phyloP scores from a whole-genome alignment of 352 stramenopile species.

The Thalassiosira pacifica region DNA sequence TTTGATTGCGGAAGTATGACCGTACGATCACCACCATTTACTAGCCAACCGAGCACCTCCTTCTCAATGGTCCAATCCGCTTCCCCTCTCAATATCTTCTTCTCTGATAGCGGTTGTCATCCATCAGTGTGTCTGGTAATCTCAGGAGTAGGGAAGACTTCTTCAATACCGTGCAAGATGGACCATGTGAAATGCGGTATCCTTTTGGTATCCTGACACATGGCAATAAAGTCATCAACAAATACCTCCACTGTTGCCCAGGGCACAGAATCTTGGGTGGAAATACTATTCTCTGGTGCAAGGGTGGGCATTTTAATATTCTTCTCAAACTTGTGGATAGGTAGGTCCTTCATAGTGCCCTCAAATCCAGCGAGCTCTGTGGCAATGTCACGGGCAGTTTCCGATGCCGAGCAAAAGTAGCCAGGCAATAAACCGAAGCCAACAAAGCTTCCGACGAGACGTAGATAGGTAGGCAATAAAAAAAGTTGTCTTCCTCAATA shows the following conservation, averaged over 20 bases:
- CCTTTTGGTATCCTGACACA: conserved; percentile 1
- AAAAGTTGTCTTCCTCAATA: no score
- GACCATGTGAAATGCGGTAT: conserved; percentile 2
- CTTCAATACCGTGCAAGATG: conserved; percentile 24
- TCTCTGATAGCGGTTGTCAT: no score
- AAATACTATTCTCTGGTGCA: not conserved
- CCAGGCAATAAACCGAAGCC: no score
- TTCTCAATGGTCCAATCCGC: conserved; percentile 14
- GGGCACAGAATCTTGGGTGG: not conserved
- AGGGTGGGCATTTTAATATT: not conserved
- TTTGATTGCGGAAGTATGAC: conserved; percentile 11
- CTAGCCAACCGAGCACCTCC: conserved; percentile 18
- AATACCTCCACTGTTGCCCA: conserved; percentile 27
- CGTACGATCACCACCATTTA: conserved; percentile 3
- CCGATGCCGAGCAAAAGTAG: conserved; percentile 31
- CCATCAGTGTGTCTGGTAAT: conserved; percentile 5
- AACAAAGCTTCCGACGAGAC: no score
- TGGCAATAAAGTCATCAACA: conserved; percentile 35
- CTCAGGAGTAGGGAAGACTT: conserved; percentile 13
- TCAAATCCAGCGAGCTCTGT: not conserved
- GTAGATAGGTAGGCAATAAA: no score
- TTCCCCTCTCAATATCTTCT: conserved; percentile 9
- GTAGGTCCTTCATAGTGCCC: not conserved
- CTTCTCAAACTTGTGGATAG: conserved; percentile 21
- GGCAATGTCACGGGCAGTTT: conserved; percentile 22